Evolutionary conservation across 1,284 basidiomycete genomes (phyloP).

Genomic region (Termitomyces sp.): DNA sequence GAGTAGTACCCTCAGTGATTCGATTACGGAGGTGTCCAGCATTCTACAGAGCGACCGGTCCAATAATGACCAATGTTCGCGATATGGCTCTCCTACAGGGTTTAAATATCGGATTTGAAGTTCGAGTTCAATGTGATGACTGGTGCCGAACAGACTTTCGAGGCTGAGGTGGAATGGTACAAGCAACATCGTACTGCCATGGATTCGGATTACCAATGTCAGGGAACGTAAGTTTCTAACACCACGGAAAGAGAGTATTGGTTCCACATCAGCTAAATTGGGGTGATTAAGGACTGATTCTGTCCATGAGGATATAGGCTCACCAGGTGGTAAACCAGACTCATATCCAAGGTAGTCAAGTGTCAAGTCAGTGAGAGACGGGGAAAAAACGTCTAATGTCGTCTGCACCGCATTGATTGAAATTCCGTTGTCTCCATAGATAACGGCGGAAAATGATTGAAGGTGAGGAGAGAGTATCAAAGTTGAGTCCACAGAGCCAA

Average conservation of each 20-base stretch:
- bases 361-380: not conserved
- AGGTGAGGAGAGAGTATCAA: not conserved
- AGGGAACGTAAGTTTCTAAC: not conserved
- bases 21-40: not conserved
- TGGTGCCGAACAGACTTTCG: not conserved
- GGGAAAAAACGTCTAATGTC: not conserved
- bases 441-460: not conserved
- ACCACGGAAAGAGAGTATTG: not conserved
- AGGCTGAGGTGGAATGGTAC: not conserved
- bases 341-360: constrained; percentile 1
- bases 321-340: not conserved
- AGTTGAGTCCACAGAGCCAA: not conserved
- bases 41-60: constrained; percentile 1
- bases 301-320: not conserved
- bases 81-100: not conserved
- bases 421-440: not conserved
- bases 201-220: not conserved
- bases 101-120: not conserved
- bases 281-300: not conserved
- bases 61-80: not conserved
- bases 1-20: not conserved
- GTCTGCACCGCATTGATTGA: not conserved
- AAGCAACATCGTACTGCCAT: not conserved
- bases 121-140: not conserved
- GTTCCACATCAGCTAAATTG: not conserved